Conservation (phyloP, 2,329 filamentous ascomycete genomes). For the Tolypocladium tropicale region DNA sequence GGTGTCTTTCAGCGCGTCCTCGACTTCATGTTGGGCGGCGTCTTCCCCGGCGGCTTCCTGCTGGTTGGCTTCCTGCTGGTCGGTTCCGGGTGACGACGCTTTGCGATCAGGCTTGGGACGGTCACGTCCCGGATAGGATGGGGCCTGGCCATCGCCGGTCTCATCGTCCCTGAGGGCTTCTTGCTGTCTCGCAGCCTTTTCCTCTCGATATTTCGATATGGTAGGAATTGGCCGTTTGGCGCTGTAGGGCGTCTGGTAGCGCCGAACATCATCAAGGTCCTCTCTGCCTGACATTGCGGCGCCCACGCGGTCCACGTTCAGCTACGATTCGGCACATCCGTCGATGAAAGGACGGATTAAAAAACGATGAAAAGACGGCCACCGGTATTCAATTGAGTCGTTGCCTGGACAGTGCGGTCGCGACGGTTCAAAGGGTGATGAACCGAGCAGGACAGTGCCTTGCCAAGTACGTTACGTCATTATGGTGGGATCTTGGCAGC, state of each 20-base stretch:
- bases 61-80: conserved; percentile 6
- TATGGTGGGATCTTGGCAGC: background rate
- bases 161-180: conserved; percentile 22
- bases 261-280: conserved; percentile 25
- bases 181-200: conserved; percentile 31
- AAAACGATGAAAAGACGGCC: background rate
- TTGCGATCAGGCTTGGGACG: background rate
- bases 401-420: background rate
- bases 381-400: background rate
- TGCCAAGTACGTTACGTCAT: background rate
- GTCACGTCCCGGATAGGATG: background rate
- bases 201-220: conserved; percentile 36
- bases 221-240: conserved; percentile 35
- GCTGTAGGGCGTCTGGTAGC: conserved; percentile 30
- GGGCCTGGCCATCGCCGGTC: conserved; percentile 3
- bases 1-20: conserved; percentile 19
- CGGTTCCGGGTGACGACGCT: background rate
- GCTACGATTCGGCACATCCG: background rate
- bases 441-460: background rate
- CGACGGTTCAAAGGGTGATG: background rate
- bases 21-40: conserved; percentile 7
- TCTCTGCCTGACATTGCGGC: conserved; percentile 23
- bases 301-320: background rate
- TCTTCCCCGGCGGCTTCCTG: conserved; percentile 4
- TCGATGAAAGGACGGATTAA: background rate